Evolutionary conservation across 2,329 filamentous ascomycete genomes (phyloP), one percentile per base, ranked within the genome.

Genomic region (Teratosphaeriaceae sp.): DNA sequence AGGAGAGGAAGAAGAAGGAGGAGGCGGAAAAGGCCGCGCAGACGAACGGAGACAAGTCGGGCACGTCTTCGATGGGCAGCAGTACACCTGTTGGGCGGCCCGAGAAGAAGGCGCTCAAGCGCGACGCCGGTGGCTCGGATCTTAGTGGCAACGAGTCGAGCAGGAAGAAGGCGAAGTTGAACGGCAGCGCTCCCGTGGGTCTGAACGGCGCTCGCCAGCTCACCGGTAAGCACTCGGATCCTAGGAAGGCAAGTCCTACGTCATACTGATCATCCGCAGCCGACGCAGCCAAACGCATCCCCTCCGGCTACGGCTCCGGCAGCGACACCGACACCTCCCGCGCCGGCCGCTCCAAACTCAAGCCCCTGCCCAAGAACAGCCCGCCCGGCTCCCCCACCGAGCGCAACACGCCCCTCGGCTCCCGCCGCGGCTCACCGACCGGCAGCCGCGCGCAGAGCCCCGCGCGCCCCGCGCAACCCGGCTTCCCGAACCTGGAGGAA

Each of bases 101-200:
- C 36, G 73, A 71, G 53, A 62, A 69, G 40, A 68, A 73, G 50
- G 62, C 59, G 3, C 76, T 90, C 40, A 96, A 96, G 69, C 82
- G 88, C 15, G 95, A 88, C 13, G 88, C 89, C 2, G 84, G 89
- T 51, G 74, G 85, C 23, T 96, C 88, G 2, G 90, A 97, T 61
- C 88, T 88, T 8, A 94, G 88, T 61, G 90, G 88, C 41, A 94
- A 89, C 54, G 90, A 97, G 62, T 90, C 86, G 1, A 79, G 82
- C 19, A 83, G 84, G 52, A 88, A 92, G 67, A 87, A 86, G 69
- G 61, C 65, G 26, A 71, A 69, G 55, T 34, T 47, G n/a, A 67
- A 68, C 52, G 51, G 56, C 23, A 23, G 37, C 6, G 47, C 44
- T n/a, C n/a, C 43, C 4, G 4, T 15, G 11, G 35, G 13, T 9